These are phyloP conservation scores for Echinochloa phyllopogon DNA, from an alignment of 176 grass and related monocot species.

Conservation along the genomic window DNA sequence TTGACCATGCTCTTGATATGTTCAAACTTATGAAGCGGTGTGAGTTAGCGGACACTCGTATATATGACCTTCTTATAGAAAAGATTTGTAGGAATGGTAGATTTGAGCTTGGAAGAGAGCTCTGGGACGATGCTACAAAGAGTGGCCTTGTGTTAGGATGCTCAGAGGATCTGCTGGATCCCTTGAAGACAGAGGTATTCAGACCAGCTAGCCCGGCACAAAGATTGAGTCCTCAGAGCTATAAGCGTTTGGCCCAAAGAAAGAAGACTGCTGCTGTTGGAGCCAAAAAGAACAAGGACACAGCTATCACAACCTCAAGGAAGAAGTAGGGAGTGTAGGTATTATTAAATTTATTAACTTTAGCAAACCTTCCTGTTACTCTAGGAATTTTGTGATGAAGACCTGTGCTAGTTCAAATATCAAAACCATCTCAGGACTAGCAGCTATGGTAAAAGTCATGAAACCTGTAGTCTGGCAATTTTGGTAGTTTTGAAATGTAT, in stretches of 20 bases:
- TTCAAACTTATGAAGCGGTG: slow-evolving; percentile 62
- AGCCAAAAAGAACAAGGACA: slow-evolving; percentile 40
- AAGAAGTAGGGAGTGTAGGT: slow-evolving; percentile 48
- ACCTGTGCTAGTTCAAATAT: slow-evolving; percentile 18
- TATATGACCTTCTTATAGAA: slow-evolving; percentile 69
- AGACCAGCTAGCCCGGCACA: slow-evolving; percentile 43
- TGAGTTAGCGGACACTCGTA: slow-evolving; percentile 29
- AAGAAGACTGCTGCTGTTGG: slow-evolving; percentile 40
- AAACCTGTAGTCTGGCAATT: background rate
- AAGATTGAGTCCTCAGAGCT: slow-evolving; percentile 39
- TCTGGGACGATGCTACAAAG: slow-evolving; percentile 69
- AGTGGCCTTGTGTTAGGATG: slow-evolving; percentile 55
- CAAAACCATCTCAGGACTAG: background rate
- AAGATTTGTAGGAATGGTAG: slow-evolving; percentile 68
- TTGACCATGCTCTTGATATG: slow-evolving; percentile 65
- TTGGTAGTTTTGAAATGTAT: slow-evolving; percentile 21
- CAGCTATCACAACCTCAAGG: slow-evolving; percentile 11
- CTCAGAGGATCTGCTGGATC: slow-evolving; percentile 71
- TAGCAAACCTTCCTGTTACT: background rate
- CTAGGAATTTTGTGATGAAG: slow-evolving; percentile 27
- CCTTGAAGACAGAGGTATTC: slow-evolving; percentile 70
- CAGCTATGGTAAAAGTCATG: background rate
- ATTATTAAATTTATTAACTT: background rate
- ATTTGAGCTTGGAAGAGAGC: slow-evolving; percentile 62
- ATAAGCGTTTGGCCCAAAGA: slow-evolving; percentile 39